These are phyloP conservation scores for Parascedosporium putredinis DNA, from an alignment of 2,329 filamentous ascomycete species.

Conservation along the genomic window DNA sequence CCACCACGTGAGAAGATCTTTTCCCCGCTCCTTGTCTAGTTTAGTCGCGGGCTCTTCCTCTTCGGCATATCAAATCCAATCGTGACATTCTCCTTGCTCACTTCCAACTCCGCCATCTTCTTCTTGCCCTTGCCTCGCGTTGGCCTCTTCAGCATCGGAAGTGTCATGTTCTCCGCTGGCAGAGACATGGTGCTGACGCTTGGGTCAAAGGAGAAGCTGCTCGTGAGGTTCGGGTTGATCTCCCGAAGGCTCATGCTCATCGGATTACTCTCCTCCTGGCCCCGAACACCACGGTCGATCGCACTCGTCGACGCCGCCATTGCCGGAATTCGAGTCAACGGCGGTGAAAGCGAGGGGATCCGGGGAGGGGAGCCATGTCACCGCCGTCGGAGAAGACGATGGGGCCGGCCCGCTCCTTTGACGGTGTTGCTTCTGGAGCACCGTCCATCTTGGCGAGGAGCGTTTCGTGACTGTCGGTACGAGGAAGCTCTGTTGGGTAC, in stretches of 20 bases:
- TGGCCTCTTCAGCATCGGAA: conserved; percentile 35
- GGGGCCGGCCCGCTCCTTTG: not conserved
- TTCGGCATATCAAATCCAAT: conserved; percentile 30
- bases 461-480: conserved; percentile 45
- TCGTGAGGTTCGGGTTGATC: conserved; percentile 40
- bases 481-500: conserved; percentile 70
- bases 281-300: conserved; percentile 13
- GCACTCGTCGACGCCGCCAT: not conserved
- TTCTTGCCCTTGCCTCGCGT: conserved; percentile 25
- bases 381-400: not conserved
- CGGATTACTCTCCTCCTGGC: conserved; percentile 11
- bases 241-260: conserved; percentile 41
- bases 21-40: not conserved
- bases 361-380: not conserved
- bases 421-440: not conserved
- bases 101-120: conserved; percentile 22
- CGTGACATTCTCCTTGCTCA: conserved; percentile 38
- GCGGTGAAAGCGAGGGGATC: not conserved
- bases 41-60: conserved; percentile 44
- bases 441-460: conserved; percentile 30
- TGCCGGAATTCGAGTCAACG: not conserved
- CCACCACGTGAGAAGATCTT: too few species aligned
- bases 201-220: conserved; percentile 32
- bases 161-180: conserved; percentile 27
- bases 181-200: conserved; percentile 30